Conservation (phyloP, 257 asterid genomes). For the Gentiana straminea region DNA sequence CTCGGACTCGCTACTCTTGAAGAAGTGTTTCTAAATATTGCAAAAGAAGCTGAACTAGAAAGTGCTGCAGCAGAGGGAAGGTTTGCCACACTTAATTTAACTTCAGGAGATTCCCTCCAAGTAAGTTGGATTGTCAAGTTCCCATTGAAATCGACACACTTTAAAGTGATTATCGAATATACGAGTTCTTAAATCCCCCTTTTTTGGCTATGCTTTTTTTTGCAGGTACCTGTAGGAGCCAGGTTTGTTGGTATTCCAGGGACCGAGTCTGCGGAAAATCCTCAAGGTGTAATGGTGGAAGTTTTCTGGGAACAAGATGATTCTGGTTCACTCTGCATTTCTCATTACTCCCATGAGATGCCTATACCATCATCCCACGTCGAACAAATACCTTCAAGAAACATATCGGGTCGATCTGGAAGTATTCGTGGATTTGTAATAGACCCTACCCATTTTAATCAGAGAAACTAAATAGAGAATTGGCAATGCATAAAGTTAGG, state of each 20-base stretch:
- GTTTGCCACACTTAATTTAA: slow-evolving; percentile 43
- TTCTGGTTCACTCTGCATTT: slow-evolving; percentile 71
- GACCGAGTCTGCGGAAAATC: slow-evolving; percentile 50
- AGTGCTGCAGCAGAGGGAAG: slow-evolving; percentile 61
- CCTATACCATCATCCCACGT: slow-evolving; percentile 57
- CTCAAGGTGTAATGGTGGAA: slow-evolving; percentile 64
- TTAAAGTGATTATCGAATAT: no score
- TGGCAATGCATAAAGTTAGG: background rate
- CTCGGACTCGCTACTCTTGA: slow-evolving; percentile 82
- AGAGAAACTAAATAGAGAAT: background rate
- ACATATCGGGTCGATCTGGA: slow-evolving; percentile 18
- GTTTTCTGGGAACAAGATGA: slow-evolving; percentile 90
- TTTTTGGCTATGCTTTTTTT: background rate
- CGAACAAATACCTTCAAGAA: slow-evolving; percentile 18
- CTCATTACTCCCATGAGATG: slow-evolving; percentile 50
- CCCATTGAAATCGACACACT: background rate
- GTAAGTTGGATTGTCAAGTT: slow-evolving; percentile 21
- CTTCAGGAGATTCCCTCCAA: slow-evolving; percentile 52
- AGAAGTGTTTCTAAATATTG: slow-evolving; percentile 77
- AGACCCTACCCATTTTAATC: slow-evolving; percentile 53
- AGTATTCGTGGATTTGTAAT: slow-evolving; percentile 49
- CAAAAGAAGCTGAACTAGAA: slow-evolving; percentile 72
- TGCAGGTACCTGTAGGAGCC: slow-evolving; percentile 77
- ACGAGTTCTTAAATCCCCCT: no score
- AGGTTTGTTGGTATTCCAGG: slow-evolving; percentile 65